Base-by-base conservation (phyloP, 805 yeast genomes). In the Hanseniaspora hatyaiensis region DNA sequence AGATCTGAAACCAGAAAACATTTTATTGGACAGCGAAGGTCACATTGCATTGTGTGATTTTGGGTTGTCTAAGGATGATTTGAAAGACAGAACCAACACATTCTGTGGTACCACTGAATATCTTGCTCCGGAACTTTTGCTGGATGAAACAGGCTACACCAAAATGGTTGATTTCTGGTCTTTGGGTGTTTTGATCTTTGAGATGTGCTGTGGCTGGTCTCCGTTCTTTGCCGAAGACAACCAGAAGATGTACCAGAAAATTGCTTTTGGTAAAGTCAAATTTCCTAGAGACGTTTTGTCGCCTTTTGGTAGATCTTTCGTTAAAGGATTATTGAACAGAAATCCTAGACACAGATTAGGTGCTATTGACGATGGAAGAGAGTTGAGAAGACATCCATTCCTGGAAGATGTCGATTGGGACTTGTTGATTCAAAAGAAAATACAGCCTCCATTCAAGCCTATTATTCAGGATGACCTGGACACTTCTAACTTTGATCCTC, bases 91-190 rank as follows among this genome's bases (percentile, higher is more conserved):
- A 34, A 88, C 96, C 3, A 92, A 89, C 64, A 92, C 98, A 0
- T 92, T 92, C 58, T 92, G 98, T 66, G 98, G 98, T 50, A 92
- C 98, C 18, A 92, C 98, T 6, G 98, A 92, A 68, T 92, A 92
- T 64, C 72, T 92, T 53, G 98, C 98, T 0, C 98, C 98, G 2
- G 98, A 92, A 65, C 94, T 92, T 15, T 71, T 92, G 55, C 71
- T 92, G 47, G 97, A 92, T 66, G 98, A 92, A 64, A 75, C 84
- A 47, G 98, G 98, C 15, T 92, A 92, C 67, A 92, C 97, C 32
- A 87, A 88, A 65, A 89, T 92, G 97, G 98, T 92, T 52, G 98
- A 92, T 64, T 92, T 92, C 58, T 92, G 98, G 98, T 88, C 97
- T 2, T 69, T 92, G 50, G 98, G 98, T 51, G 98, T 92, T 22